A percentile compares a stretch with the other conserved stretches of the same genome.
phyloP scores from a whole-genome alignment of 257 asterid genomes.

The Buddleja alternifolia region DNA sequence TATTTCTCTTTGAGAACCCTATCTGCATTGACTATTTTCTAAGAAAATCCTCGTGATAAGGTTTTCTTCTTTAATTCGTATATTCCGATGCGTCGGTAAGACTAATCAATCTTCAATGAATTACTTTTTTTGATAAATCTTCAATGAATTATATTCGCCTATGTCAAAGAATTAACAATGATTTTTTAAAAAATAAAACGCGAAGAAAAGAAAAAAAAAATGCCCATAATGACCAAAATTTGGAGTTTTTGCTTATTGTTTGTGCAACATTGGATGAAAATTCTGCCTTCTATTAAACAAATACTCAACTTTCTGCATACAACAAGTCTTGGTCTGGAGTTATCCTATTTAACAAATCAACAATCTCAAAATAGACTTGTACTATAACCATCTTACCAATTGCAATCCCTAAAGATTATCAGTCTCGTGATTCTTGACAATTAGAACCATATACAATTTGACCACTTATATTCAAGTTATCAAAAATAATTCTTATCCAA shows the following conservation, averaged over 20 bases:
- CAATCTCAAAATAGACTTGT: not conserved
- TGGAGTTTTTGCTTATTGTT: constrained; percentile 31
- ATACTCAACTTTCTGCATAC: constrained; percentile 12
- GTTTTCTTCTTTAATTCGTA: too few species aligned
- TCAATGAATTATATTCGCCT: too few species aligned
- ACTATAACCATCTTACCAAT: not conserved
- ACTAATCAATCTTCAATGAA: too few species aligned
- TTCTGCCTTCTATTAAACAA: not conserved
- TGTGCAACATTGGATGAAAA: constrained; percentile 1
- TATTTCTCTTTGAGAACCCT: too few species aligned
- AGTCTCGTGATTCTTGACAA: constrained; percentile 31
- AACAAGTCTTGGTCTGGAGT: constrained; percentile 5
- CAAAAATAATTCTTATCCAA: not conserved
- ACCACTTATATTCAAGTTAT: not conserved
- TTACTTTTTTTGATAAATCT: too few species aligned
- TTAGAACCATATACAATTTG: not conserved
- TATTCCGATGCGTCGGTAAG: too few species aligned
- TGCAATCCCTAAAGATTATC: constrained; percentile 26
- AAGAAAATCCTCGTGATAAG: too few species aligned
- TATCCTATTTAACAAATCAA: not conserved
- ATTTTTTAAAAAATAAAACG: too few species aligned
- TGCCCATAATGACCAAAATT: constrained; percentile 8
- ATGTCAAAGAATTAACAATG: too few species aligned
- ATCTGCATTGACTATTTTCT: too few species aligned
- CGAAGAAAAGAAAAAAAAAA: too few species aligned